A percentile compares a stretch with the other conserved stretches of the same genome.
phyloP scores from a whole-genome alignment of 2,329 filamentous ascomycete genomes.

The Phyllosticta paracitricarpa region DNA sequence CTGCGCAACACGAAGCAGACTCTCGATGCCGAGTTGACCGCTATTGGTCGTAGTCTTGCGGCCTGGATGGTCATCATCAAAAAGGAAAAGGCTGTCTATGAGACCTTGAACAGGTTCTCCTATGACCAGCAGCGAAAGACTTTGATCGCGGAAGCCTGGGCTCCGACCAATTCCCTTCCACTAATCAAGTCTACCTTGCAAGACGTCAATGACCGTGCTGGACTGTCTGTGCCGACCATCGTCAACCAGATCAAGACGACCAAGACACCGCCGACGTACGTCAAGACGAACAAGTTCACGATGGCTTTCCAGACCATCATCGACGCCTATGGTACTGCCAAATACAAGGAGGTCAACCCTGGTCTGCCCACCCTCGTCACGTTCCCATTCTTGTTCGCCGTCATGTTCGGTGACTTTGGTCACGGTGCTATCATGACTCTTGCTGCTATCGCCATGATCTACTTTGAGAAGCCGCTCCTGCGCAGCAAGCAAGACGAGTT shows the following conservation, averaged over 20 bases:
- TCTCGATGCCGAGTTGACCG: constrained; percentile 81
- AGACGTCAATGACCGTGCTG: constrained; percentile 92
- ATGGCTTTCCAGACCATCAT: constrained; percentile 98
- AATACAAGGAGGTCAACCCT: constrained; percentile 95
- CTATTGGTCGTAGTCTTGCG: constrained; percentile 84
- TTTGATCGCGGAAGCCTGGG: constrained; percentile 95
- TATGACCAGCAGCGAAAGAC: constrained; percentile 95
- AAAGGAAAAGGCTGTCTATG: constrained; percentile 97
- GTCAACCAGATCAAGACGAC: constrained; percentile 96
- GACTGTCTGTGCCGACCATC: constrained; percentile 93
- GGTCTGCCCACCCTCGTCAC: constrained; percentile 92
- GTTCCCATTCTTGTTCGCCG: constrained; percentile 98
- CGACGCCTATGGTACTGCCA: constrained; percentile 94
- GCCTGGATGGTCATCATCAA: constrained; percentile 97
- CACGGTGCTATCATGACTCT: constrained; percentile 83
- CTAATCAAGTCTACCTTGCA: constrained; percentile 88
- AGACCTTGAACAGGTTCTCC: constrained; percentile 90
- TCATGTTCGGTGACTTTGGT: constrained; percentile 99
- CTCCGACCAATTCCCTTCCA: constrained; percentile 79
- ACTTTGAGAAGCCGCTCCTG: constrained; percentile 77
- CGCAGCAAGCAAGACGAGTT: constrained; percentile 92
- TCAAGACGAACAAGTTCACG: constrained; percentile 98
- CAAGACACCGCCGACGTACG: constrained; percentile 93
- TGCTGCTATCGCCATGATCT: constrained; percentile 84
- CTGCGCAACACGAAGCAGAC: constrained; percentile 91